Evolutionary conservation across 2,329 filamentous ascomycete species (phyloP).

Genomic region (Calonectria hongkongensis): DNA sequence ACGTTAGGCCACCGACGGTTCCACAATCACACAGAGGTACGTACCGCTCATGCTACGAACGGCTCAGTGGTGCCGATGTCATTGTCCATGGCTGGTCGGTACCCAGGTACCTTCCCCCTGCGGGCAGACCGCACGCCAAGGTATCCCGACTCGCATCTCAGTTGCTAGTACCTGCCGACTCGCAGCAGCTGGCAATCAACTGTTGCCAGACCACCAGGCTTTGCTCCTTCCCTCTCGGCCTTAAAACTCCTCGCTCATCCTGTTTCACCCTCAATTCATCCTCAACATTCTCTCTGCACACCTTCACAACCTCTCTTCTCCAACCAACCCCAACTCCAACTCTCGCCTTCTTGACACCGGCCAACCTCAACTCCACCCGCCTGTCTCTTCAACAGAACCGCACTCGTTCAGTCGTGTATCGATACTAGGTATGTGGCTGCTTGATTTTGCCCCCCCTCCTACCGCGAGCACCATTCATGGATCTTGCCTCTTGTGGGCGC

Average conservation of each 20-base stretch:
- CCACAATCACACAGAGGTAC: slow-evolving; percentile 30
- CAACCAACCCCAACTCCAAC: slow-evolving; percentile 37
- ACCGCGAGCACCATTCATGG: slow-evolving; percentile 8
- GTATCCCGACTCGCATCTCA: slow-evolving; percentile 30
- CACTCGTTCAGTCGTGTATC: slow-evolving; percentile 48
- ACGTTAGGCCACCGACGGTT: slow-evolving; percentile 44
- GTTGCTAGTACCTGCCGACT: slow-evolving; percentile 29
- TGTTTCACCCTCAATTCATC: slow-evolving; percentile 47
- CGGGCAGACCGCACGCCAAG: slow-evolving; percentile 28
- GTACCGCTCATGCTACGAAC: slow-evolving; percentile 38
- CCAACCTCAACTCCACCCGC: slow-evolving; percentile 44
- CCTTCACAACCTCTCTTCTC: slow-evolving; percentile 50
- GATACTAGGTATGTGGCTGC: slow-evolving; percentile 47
- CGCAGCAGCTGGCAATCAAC: slow-evolving; percentile 44
- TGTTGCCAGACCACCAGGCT: slow-evolving; percentile 46
- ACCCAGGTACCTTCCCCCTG: slow-evolving; percentile 26
- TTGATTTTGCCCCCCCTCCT: slow-evolving; percentile 21
- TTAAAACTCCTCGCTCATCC: slow-evolving; percentile 52
- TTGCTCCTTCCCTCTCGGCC: slow-evolving; percentile 46
- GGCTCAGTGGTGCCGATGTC: slow-evolving; percentile 28
- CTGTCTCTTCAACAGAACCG: slow-evolving; percentile 46
- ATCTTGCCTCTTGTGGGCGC: slow-evolving; percentile 10
- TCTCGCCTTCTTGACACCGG: slow-evolving; percentile 33
- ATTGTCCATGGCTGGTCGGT: slow-evolving; percentile 33
- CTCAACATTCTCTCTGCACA: slow-evolving; percentile 48